Percentiles rank a stretch among this genome's conserved stretches.
These are phyloP conservation scores for Cercophora sp. DNA, from an alignment of 495 filamentous ascomycete species.

Conservation along the genomic window DNA sequence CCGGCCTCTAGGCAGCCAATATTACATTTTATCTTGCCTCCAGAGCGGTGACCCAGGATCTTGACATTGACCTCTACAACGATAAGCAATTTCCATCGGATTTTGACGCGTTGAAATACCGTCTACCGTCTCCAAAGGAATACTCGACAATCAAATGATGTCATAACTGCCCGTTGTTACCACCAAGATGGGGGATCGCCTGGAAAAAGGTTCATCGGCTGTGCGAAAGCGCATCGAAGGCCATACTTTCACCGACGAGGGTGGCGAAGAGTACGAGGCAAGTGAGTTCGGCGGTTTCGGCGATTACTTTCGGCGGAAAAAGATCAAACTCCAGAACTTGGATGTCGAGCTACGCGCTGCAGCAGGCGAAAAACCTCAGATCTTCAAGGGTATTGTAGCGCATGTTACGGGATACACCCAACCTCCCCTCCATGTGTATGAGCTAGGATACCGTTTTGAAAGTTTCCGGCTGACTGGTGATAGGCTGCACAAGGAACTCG, in stretches of 20 bases:
- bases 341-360: conserved; percentile 72
- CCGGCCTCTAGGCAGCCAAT: no score
- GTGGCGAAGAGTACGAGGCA: conserved; percentile 84
- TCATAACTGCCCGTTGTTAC: conserved; percentile 7
- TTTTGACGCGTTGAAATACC: no score
- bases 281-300: conserved; percentile 84
- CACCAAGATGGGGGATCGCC: conserved; percentile 71
- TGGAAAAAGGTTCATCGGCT: conserved; percentile 69
- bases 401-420: conserved; percentile 94
- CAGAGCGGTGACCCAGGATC: no score
- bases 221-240: conserved; percentile 81
- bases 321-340: conserved; percentile 90
- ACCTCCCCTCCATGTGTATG: conserved; percentile 80
- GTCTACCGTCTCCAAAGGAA: neutral
- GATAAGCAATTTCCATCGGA: no score
- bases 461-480: no score
- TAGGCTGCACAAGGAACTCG: conserved; percentile 80
- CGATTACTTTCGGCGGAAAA: conserved; percentile 91
- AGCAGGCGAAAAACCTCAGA: conserved; percentile 64
- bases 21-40: no score
- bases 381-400: conserved; percentile 85
- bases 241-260: conserved; percentile 60
- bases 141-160: conserved; percentile 13
- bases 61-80: no score
- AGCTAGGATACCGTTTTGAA: no score